Evolutionary conservation across 2,329 filamentous ascomycete species (phyloP).

Genomic region (Phyllosticta citribraziliensis): DNA sequence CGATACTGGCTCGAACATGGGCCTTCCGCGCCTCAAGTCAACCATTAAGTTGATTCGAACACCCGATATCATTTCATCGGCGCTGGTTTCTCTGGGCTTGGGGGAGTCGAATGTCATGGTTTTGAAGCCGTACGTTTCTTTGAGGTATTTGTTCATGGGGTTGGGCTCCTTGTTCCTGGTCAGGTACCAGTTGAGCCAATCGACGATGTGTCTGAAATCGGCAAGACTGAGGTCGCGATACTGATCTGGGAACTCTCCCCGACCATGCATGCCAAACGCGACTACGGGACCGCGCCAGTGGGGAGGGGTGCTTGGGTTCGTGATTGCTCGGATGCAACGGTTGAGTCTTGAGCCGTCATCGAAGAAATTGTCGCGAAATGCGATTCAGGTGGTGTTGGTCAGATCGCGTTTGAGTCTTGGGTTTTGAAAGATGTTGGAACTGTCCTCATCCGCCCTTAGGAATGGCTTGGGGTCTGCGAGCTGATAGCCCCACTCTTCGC

Average conservation of each 20-base stretch:
- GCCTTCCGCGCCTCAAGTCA: not conserved
- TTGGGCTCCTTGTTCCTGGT: too few species aligned
- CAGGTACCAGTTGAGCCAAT: too few species aligned
- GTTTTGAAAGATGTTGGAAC: not conserved
- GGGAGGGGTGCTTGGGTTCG: not conserved
- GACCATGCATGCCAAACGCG: not conserved
- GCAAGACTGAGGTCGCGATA: not conserved
- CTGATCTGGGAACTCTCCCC: not conserved
- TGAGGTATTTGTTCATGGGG: too few species aligned
- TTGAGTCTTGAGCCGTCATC: conserved; percentile 11
- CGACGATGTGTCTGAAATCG: not conserved
- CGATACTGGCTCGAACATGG: not conserved
- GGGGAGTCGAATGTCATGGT: too few species aligned
- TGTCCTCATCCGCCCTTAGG: too few species aligned
- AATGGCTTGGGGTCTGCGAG: too few species aligned
- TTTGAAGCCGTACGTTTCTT: too few species aligned
- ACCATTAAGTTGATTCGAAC: not conserved
- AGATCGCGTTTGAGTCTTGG: conserved; percentile 1
- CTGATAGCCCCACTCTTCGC: not conserved
- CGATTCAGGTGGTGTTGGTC: too few species aligned
- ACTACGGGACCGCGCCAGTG: conserved; percentile 12
- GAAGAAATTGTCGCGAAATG: too few species aligned
- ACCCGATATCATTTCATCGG: not conserved
- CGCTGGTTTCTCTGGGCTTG: too few species aligned
- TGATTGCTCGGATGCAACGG: conserved; percentile 3